These are phyloP conservation scores for Cladochytrium replicatum DNA, from an alignment of 192 early-diverging fungal species.

Conservation along the genomic window DNA sequence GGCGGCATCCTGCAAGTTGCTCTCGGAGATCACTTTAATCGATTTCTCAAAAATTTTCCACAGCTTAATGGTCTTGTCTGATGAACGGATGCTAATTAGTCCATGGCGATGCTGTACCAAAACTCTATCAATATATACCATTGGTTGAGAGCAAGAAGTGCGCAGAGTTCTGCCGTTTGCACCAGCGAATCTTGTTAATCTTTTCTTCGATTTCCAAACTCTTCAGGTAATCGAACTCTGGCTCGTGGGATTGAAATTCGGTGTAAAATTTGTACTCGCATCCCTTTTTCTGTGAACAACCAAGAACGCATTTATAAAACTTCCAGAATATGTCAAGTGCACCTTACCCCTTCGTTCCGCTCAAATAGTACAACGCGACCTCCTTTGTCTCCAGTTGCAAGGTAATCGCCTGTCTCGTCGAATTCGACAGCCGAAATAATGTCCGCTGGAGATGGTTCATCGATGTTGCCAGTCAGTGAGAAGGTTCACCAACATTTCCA, in stretches of 20 bases:
- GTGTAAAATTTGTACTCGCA: constrained; percentile 99
- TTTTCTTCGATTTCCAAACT: constrained; percentile 99
- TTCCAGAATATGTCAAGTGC: background rate
- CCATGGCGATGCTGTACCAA: background rate
- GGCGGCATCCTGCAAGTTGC: constrained; percentile 64
- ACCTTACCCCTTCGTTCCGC: constrained; percentile 89
- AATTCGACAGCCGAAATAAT: constrained; percentile 99
- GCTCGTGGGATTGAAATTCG: constrained; percentile 99
- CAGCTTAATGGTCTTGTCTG: constrained; percentile 98
- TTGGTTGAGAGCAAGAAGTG: constrained; percentile 97
- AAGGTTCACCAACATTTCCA: background rate
- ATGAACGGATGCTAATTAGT: too few species aligned
- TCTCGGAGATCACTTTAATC: constrained; percentile 89
- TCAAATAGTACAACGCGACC: constrained; percentile 98
- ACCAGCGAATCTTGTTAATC: constrained; percentile 99
- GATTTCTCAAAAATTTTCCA: constrained; percentile 99
- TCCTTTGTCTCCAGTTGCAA: constrained; percentile 96
- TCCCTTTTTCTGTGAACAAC: constrained; percentile 78
- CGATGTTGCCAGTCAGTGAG: constrained; percentile 1
- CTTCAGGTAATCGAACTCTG: constrained; percentile 99
- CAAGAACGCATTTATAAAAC: background rate
- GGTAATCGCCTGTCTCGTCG: constrained; percentile 91
- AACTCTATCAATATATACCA: constrained; percentile 38
- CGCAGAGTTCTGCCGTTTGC: constrained; percentile 88
- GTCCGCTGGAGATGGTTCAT: constrained; percentile 61